Evolutionary conservation across 192 early-diverging fungal species (phyloP), one percentile per base, ranked within the genome.

Genomic region (Backusella morwellensis): DNA sequence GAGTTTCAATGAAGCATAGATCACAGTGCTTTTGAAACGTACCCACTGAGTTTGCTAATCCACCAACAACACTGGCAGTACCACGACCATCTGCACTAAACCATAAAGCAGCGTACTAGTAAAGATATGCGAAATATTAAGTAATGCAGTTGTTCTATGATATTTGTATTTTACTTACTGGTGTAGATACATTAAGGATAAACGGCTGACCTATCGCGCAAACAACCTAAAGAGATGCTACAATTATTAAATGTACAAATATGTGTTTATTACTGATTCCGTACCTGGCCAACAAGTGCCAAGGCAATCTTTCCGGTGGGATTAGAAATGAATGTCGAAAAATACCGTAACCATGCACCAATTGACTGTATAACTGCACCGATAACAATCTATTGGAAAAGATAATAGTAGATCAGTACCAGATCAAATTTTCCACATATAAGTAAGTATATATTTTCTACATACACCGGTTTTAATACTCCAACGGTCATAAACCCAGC

Each of bases 81-180:
- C 85, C 81, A 23, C 87, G 78, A 15, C 83, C 87, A 40, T 81
- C 78, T 15, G 83, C 76, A 8, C 82, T 78, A 76, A 90, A 90
- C 88, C 87, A 90, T 47, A 82, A 76, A 29, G 83, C 82, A 34
- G 87, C 85, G 67, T 85, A 90, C 85, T 90, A 52, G n/a, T 35
- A 15, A 77, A 23, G 19, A 40, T 5, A 75, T 35, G 40, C 23
- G 38, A 36, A 17, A 19, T 23, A 40, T 12, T 52, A 75, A 6
- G 35, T n/a, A n/a, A 34, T 35, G 3, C 21, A 14, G 19, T 3
- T 69, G 8, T 47, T 59, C 34, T 59, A 56, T 23, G 69, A 15
- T 29, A 56, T 66, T 11, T 23, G 23, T 74, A n/a, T 50, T 6
- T 35, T 52, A 73, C 76, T 74, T 70, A 83, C 82, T 35, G 78